Percentiles rank a stretch among this genome's conserved stretches.
Evolutionary conservation across 768 basidiomycete genomes (phyloP).

Genomic region (Gymnopilus dilepis): DNA sequence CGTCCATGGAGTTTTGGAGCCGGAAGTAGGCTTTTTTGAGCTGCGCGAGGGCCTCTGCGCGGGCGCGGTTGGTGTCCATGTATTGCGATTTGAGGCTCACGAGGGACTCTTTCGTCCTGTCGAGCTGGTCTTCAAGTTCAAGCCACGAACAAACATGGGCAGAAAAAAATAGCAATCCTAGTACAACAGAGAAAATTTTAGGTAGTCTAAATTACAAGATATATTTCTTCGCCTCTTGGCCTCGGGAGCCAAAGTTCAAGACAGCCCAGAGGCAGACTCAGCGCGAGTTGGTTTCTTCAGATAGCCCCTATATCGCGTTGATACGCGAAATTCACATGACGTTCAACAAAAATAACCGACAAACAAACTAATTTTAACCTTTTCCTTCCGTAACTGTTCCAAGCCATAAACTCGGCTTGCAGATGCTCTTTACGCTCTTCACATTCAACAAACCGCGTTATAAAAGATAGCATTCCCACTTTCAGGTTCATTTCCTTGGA

Average conservation of each 20-base stretch:
- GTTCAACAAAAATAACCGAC: not conserved
- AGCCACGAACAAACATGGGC: too few species aligned
- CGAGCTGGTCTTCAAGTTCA: not conserved
- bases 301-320: not conserved
- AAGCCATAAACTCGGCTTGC: slow-evolving; percentile 1
- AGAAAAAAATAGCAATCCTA: too few species aligned
- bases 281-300: not conserved
- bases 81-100: not conserved
- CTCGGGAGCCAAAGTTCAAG: too few species aligned
- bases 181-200: too few species aligned
- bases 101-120: not conserved
- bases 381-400: not conserved
- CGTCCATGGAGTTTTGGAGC: not conserved
- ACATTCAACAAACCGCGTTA: not conserved
- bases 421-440: not conserved
- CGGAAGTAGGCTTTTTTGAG: not conserved
- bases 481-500: not conserved
- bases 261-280: too few species aligned
- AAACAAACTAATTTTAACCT: not conserved
- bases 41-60: not conserved
- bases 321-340: not conserved
- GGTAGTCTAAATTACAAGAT: too few species aligned
- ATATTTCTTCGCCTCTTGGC: too few species aligned
- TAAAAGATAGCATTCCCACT: not conserved
- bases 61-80: not conserved